These are phyloP conservation scores for Ustilago crameri DNA, from an alignment of 1,284 basidiomycete species.

Conservation along the genomic window DNA sequence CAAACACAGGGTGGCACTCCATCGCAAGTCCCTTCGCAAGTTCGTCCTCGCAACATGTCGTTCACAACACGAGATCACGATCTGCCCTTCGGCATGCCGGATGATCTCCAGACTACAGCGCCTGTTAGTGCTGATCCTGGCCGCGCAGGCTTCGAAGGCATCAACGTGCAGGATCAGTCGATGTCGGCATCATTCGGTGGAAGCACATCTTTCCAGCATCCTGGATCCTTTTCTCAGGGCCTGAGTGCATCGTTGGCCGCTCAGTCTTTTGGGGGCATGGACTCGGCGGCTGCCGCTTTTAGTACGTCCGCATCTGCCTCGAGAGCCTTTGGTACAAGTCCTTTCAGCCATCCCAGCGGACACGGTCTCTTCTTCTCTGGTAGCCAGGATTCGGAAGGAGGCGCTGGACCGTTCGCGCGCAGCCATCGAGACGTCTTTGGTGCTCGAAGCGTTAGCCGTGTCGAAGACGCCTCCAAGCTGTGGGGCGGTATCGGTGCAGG, in stretches of 20 bases:
- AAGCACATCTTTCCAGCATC: constrained; percentile 35
- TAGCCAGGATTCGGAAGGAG: constrained; percentile 54
- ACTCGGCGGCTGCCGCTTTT: constrained; percentile 38
- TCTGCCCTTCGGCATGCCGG: constrained; percentile 77
- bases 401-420: constrained; percentile 45
- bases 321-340: constrained; percentile 62
- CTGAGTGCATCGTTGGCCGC: constrained; percentile 34
- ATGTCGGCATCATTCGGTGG: constrained; percentile 26
- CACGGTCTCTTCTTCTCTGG: constrained; percentile 62
- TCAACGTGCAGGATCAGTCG: constrained; percentile 13
- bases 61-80: constrained; percentile 81
- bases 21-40: constrained; percentile 12
- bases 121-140: constrained; percentile 12
- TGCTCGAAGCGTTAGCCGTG: constrained; percentile 37
- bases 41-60: constrained; percentile 66
- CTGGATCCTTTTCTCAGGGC: constrained; percentile 29
- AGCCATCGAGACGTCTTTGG: constrained; percentile 36
- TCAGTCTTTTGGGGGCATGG: constrained; percentile 29
- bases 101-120: constrained; percentile 69
- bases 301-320: constrained; percentile 38
- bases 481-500: constrained; percentile 30
- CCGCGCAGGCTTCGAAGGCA: constrained; percentile 28
- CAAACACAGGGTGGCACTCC: constrained; percentile 12
- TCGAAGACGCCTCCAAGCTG: constrained; percentile 38
- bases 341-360: constrained; percentile 64